Base-by-base conservation (phyloP, 495 filamentous ascomycete genomes). In the Aspergillus sparsus region DNA sequence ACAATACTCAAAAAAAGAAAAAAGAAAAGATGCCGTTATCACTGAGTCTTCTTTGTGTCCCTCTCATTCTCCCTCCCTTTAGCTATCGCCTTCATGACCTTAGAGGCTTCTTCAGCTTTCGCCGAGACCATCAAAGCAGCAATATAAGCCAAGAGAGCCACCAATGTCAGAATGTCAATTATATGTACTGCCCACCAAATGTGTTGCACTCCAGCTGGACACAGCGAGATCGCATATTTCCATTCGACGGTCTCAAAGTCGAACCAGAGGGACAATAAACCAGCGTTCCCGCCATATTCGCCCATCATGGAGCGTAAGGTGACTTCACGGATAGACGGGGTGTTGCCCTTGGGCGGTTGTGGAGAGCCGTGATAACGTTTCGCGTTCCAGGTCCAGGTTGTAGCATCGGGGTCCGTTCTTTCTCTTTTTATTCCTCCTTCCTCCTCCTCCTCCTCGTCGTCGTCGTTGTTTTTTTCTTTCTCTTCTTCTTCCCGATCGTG, bases 241-340 rank as follows among this genome's bases (percentile, higher is more conserved):
- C 94, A 98, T 63, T 89, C 86, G 75, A 56, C 63, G 47, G 52
- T 62, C 8, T 67, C 76, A 41, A 80, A 50, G 72, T 98, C 90
- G 68, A 92, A 98, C 95, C 95, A 98, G 2, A 88, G 78, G 42
- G 87, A 92, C 44, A 98, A 69, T 33, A 98, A 76, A 0, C 91
- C 95, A 0, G 91, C 93, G 70, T 96, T 92, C 5, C 94, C 94
- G 16, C 85, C 87, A 67, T 86, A 98, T 31, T 89, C 89, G 27
- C 93, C 94, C 94, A 98, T 98, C 94, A 98, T 97, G 64, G 91
- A 96, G n/a, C 91, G 83, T 6, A 98, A 88, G 0, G 94, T 98
- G 53, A 97, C 84, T 74, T 98, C 94, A 3, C 92, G 77, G n/a
- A 97, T 78, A 0, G 75, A 77, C 0, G 77, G 76, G 0, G 56